These are phyloP conservation scores for Aspergillus awamori DNA, from an alignment of 2,329 filamentous ascomycete genomes.

Conservation along the genomic window DNA sequence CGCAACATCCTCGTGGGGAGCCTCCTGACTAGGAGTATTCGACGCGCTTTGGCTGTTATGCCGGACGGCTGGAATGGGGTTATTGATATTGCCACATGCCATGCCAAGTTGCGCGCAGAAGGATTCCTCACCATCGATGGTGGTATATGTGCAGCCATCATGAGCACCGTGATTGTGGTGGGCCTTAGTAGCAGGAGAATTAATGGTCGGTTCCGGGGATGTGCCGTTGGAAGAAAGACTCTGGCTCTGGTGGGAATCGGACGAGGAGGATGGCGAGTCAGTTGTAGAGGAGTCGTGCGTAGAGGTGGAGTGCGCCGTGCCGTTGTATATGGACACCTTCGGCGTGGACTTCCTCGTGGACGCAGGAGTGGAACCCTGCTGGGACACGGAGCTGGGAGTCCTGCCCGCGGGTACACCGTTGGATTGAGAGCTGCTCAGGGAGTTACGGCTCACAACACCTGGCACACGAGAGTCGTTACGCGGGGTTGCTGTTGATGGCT, in stretches of 20 bases:
- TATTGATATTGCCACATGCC: conserved; percentile 50
- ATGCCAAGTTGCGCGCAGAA: conserved; percentile 50
- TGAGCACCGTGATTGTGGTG: conserved; percentile 35
- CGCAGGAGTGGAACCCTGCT: conserved; percentile 22
- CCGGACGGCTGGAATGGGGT: conserved; percentile 46
- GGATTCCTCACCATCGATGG: conserved; percentile 47
- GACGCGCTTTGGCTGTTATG: conserved; percentile 35
- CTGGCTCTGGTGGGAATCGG: conserved; percentile 50
- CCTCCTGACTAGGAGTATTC: conserved; percentile 30
- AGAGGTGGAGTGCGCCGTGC: conserved; percentile 23
- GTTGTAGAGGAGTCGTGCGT: conserved; percentile 43
- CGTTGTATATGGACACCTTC: conserved; percentile 23
- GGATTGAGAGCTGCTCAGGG: conserved; percentile 18
- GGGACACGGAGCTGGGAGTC: conserved; percentile 5
- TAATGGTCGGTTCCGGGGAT: conserved; percentile 50
- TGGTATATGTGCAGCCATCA: conserved; percentile 32
- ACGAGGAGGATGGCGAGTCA: conserved; percentile 53
- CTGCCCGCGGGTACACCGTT: conserved; percentile 5
- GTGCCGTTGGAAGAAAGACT: conserved; percentile 52
- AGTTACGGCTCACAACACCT: conserved; percentile 35
- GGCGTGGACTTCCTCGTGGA: conserved; percentile 10
- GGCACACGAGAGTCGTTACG: conserved; percentile 28
- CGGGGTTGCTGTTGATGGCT: conserved; percentile 25
- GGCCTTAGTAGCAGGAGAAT: conserved; percentile 46
- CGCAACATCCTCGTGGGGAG: conserved; percentile 15